phyloP scores from a whole-genome alignment of 257 asterid genomes.

The Primulina eburnea region DNA sequence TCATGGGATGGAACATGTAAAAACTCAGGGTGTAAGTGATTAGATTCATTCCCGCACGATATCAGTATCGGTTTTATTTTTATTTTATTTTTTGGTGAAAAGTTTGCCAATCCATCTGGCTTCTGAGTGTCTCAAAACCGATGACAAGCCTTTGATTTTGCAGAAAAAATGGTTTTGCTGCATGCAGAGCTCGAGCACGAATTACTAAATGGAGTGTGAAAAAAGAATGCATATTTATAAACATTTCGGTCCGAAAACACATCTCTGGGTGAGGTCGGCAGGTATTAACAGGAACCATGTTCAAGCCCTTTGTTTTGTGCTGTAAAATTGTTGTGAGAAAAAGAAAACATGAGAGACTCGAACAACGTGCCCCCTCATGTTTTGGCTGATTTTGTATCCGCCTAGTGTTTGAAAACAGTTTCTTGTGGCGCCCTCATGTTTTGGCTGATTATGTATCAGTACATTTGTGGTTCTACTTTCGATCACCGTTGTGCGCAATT shows the following conservation, averaged over 20 bases:
- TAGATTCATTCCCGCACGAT: not conserved
- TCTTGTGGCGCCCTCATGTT: too few species aligned
- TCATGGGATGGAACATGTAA: conserved; percentile 36
- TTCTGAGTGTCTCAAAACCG: conserved; percentile 15
- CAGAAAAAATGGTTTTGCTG: conserved; percentile 98
- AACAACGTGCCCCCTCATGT: not conserved
- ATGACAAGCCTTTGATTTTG: conserved; percentile 27
- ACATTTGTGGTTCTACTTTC: not conserved
- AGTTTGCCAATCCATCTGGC: not conserved
- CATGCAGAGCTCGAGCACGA: conserved; percentile 66
- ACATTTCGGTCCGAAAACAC: conserved; percentile 26
- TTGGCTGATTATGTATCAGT: too few species aligned
- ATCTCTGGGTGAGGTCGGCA: conserved; percentile 41
- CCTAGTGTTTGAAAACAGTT: too few species aligned
- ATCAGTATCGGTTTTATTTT: not conserved
- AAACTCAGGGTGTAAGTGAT: conserved; percentile 43
- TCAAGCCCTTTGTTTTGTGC: conserved; percentile 47
- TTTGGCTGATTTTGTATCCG: too few species aligned
- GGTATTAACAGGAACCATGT: conserved; percentile 36
- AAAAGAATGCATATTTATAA: conserved; percentile 48
- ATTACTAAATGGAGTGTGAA: conserved; percentile 49
- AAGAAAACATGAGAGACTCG: conserved; percentile 34
- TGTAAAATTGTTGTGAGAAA: conserved; percentile 56
- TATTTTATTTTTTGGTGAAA: too few species aligned
- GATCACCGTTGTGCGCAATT: not conserved